Base-by-base conservation (phyloP, 2,329 filamentous ascomycete genomes). In the Mycocentrospora acerina region DNA sequence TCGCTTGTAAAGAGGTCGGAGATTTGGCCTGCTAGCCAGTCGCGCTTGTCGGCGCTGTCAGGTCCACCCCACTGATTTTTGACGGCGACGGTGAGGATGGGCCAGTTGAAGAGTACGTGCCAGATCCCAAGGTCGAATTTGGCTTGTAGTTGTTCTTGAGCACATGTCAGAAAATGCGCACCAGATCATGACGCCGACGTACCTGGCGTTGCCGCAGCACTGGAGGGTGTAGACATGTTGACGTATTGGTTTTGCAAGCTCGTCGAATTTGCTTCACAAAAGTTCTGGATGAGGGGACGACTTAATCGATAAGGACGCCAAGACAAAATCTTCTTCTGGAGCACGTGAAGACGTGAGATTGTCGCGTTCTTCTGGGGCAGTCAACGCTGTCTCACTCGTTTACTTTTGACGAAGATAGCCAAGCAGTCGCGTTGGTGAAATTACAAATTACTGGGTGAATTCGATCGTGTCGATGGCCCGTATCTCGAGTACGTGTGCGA, bases 11-110 rank as follows among this genome's bases (percentile, higher is more conserved):
- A 85, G 47, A 95, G 81, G 17, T 95, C 88, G 42, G 84, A 85
- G 36, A 97, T 77, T 29, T 86, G 87, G 48, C 90, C 90, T 35
- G 88, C 91, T 59, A 98, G 88, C 91, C 90, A 97, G 76, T 95
- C 91, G 59, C 91, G 86, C 74, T 97, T 97, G 69, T 94, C 89
- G 44, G 77, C 68, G 15, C 83, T 85, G 60, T 89, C 83, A 27
- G 88, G 82, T 2, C 91, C 93, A 57, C 91, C 93, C 86, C 90
- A 95, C 70, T 82, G 77, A 67, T 88, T 89, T 64, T 87, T 80
- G 29, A 96, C 88, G 31, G 93, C 89, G 62, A 95, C 82, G 32
- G 85, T 86, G 37, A 98, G 83, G 22, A 88, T 85, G 7, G 86
- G 83, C 93, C 93, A 98, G 61, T 87, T 80, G 73, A 90, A 83